These are phyloP conservation scores for Dryas octopetala DNA, from an alignment of 306 rosid genomes.

Conservation along the genomic window DNA sequence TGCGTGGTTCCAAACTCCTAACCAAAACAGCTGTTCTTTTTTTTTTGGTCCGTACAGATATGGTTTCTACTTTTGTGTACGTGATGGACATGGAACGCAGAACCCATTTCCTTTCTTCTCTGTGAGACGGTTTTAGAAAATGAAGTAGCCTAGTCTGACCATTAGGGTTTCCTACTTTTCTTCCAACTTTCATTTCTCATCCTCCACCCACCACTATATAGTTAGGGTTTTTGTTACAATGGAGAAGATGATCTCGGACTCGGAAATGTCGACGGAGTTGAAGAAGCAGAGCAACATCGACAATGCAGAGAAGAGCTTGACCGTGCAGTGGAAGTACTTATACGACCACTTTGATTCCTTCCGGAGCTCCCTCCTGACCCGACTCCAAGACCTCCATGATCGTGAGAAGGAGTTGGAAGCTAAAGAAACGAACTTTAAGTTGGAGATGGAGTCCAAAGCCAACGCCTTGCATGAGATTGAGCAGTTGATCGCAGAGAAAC, in stretches of 20 bases:
- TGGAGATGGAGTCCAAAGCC: neutral
- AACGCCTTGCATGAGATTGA: slow-evolving; percentile 13
- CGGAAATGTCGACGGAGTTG: neutral
- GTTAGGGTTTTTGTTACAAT: neutral
- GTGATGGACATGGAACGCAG: too few relatives aligned
- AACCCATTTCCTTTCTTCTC: neutral
- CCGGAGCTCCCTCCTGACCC: neutral
- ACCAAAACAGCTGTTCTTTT: too few relatives aligned
- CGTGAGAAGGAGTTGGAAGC: neutral
- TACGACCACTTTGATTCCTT: neutral
- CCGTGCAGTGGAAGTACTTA: neutral
- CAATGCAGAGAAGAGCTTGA: too few relatives aligned
- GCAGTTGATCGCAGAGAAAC: slow-evolving; percentile 12
- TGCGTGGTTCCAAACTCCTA: neutral
- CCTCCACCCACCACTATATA: neutral
- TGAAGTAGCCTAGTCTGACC: neutral
- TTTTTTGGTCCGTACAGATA: too few relatives aligned
- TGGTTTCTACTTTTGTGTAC: too few relatives aligned
- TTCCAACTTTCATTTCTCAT: neutral
- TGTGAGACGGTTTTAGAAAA: neutral
- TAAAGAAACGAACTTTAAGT: too few relatives aligned
- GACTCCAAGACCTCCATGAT: neutral
- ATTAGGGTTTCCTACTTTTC: neutral
- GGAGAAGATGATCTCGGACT: neutral
- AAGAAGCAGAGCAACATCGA: neutral